These are phyloP conservation scores for Lotus japonicus DNA, from an alignment of 306 rosid species.

Conservation along the genomic window DNA sequence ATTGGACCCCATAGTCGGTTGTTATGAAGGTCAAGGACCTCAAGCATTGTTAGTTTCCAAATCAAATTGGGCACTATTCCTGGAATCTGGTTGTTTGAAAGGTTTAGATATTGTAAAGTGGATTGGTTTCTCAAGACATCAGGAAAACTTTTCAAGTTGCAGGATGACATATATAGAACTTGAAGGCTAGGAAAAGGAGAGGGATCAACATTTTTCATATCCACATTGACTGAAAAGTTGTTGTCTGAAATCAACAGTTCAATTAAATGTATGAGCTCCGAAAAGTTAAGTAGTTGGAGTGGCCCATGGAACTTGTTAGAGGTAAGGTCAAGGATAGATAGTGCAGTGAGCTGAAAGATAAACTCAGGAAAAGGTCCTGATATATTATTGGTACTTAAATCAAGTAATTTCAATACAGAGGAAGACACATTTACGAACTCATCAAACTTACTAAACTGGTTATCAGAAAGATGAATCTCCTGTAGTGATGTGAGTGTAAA, in stretches of 20 bases:
- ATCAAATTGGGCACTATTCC: constrained; percentile 48
- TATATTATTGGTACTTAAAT: constrained; percentile 29
- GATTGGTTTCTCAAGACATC: constrained; percentile 26
- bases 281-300: not conserved
- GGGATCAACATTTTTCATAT: no score
- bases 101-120: not conserved
- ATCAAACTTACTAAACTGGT: not conserved
- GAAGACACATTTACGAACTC: not conserved
- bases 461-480: not conserved
- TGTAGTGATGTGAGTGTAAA: constrained; percentile 13
- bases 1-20: constrained; percentile 23
- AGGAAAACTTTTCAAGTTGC: constrained; percentile 21
- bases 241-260: constrained; percentile 45
- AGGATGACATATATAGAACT: constrained; percentile 17
- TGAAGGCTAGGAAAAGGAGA: not conserved
- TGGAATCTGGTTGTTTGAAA: constrained; percentile 29
- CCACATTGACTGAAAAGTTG: constrained; percentile 5
- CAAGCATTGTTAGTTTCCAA: constrained; percentile 6
- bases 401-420: not conserved
- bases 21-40: constrained; percentile 25
- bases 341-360: not conserved
- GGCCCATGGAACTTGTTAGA: constrained; percentile 23
- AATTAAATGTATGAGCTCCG: not conserved
- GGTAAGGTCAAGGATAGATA: not conserved
- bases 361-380: constrained; percentile 31